Evolutionary conservation across 768 basidiomycete genomes (phyloP).

Genomic region (Russula griseocarnosa): DNA sequence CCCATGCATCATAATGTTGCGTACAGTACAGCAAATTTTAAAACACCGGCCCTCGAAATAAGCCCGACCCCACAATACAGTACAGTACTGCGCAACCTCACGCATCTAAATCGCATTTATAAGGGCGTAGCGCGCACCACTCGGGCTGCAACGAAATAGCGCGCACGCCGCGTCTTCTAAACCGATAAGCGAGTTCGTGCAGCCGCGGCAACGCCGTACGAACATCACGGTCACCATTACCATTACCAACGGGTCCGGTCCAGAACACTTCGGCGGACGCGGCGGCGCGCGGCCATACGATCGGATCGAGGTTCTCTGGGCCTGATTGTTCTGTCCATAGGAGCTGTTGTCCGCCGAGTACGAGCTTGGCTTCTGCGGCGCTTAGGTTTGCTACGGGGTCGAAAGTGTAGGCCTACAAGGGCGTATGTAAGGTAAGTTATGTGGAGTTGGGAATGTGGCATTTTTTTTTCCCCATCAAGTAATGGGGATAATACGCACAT

Average conservation of each 20-base stretch:
- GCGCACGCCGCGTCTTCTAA: conserved; percentile 36
- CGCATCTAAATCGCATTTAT: conserved; percentile 9
- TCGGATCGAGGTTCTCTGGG: conserved; percentile 62
- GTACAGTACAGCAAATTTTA: too few relatives aligned
- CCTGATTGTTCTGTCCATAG: conserved; percentile 74
- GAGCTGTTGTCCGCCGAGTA: conserved; percentile 68
- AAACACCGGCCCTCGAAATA: too few relatives aligned
- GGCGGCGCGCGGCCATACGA: conserved; percentile 70
- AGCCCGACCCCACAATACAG: too few relatives aligned
- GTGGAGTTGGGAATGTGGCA: background rate
- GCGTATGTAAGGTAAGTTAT: too few relatives aligned
- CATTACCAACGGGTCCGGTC: conserved; percentile 42
- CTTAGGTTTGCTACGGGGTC: conserved; percentile 61
- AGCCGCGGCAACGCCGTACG: conserved; percentile 56
- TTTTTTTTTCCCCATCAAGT: background rate
- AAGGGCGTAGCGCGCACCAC: conserved; percentile 42
- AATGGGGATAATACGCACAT: conserved; percentile 39
- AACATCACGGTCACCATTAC: conserved; percentile 27
- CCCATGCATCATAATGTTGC: too few relatives aligned
- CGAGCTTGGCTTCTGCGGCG: conserved; percentile 44
- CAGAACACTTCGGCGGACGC: conserved; percentile 75
- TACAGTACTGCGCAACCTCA: background rate
- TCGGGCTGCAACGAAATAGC: conserved; percentile 40
- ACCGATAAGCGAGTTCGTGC: conserved; percentile 43
- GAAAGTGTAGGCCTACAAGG: conserved; percentile 55